Evolutionary conservation across 2,329 filamentous ascomycete species (phyloP).

Genomic region (Lachnum nothofagi): DNA sequence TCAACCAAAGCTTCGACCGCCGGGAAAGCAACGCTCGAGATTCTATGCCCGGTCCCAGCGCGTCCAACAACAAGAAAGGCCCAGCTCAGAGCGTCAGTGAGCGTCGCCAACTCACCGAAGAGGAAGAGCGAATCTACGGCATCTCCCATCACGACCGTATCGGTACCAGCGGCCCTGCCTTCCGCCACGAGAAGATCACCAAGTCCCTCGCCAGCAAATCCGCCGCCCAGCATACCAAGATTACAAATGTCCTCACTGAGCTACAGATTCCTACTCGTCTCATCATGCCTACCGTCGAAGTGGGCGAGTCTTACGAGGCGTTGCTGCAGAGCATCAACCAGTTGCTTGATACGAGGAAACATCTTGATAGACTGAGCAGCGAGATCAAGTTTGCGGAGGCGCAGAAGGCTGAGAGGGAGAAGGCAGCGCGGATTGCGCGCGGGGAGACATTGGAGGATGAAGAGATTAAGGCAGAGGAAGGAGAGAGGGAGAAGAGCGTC

Average conservation of each 20-base stretch:
- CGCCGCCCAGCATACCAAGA: constrained; percentile 69
- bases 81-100: constrained; percentile 39
- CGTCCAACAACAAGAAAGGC: constrained; percentile 34
- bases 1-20: constrained; percentile 33
- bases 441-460: constrained; percentile 40
- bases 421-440: constrained; percentile 27
- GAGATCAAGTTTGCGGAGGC: constrained; percentile 60
- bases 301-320: constrained; percentile 66
- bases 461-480: constrained; percentile 49
- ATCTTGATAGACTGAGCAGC: constrained; percentile 68
- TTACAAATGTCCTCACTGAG: constrained; percentile 66
- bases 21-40: constrained; percentile 34
- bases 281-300: constrained; percentile 67
- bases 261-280: constrained; percentile 66
- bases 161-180: constrained; percentile 71
- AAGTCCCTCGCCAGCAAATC: constrained; percentile 75
- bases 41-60: constrained; percentile 32
- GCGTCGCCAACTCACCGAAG: constrained; percentile 65
- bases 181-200: constrained; percentile 77
- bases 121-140: constrained; percentile 76
- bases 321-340: constrained; percentile 63
- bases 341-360: constrained; percentile 68
- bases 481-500: constrained; percentile 28
- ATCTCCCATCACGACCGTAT: constrained; percentile 82
- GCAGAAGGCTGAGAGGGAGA: constrained; percentile 43